Conservation (phyloP, 345 rosid species). For the Camelina sativa region DNA sequence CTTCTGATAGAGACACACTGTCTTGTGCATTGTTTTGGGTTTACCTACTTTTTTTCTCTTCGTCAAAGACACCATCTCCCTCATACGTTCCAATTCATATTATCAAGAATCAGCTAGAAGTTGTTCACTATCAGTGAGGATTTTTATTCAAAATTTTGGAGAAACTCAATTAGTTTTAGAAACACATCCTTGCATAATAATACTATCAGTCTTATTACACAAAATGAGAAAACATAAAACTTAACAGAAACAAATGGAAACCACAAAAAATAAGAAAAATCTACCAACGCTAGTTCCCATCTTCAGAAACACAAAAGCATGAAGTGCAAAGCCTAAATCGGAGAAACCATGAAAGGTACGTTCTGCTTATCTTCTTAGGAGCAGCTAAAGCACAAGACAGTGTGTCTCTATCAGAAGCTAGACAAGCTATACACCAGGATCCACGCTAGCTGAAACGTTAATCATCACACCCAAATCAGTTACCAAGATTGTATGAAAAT, state of each 20-base stretch:
- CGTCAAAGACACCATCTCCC: too few species aligned
- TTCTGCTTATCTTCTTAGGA: conserved; percentile 28
- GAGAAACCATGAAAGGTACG: conserved; percentile 17
- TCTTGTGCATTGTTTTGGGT: conserved; percentile 45
- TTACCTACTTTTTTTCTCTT: too few species aligned
- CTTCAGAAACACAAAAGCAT: conserved; percentile 36
- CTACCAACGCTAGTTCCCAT: conserved; percentile 39
- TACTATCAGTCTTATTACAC: conserved; percentile 13
- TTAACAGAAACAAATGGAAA: conserved; percentile 24
- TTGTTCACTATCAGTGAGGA: too few species aligned
- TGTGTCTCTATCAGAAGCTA: conserved; percentile 66
- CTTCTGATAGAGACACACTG: too few species aligned
- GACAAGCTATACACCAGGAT: conserved; percentile 92
- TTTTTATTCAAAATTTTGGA: background rate
- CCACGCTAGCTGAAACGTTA: conserved; percentile 83
- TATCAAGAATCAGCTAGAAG: too few species aligned
- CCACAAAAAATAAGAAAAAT: conserved; percentile 8
- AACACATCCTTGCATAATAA: background rate
- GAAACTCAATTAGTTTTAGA: too few species aligned
- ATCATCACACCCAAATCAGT: conserved; percentile 9
- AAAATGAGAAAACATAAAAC: background rate
- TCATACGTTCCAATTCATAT: too few species aligned
- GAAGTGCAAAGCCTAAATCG: background rate
- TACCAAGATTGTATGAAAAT: background rate
- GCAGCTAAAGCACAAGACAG: conserved; percentile 19